Evolutionary conservation across 2,329 filamentous ascomycete genomes (phyloP).

Genomic region (Trichophyton equinum): DNA sequence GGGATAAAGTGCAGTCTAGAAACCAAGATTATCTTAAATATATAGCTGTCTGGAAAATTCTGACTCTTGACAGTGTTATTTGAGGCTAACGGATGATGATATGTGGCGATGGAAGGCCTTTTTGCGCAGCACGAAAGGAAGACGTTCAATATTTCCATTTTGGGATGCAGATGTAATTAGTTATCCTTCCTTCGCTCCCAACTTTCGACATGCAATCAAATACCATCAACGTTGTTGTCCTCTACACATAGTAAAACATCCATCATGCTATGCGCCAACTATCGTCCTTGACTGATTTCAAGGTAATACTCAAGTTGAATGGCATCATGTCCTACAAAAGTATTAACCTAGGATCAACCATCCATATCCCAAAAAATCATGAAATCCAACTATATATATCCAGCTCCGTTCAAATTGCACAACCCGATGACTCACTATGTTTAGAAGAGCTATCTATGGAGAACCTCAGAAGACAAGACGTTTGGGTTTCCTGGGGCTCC

Average conservation of each 20-base stretch:
- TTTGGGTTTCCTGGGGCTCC: conserved; percentile 21
- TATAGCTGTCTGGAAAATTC: too few species aligned
- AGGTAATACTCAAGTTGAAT: neutral
- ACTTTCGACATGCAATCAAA: neutral
- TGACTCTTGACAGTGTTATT: too few species aligned
- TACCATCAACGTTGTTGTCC: neutral
- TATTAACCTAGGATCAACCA: conserved; percentile 8
- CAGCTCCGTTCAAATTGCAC: conserved; percentile 14
- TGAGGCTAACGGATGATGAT: too few species aligned
- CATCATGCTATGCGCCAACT: too few species aligned
- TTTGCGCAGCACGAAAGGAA: neutral
- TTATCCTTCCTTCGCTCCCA: neutral
- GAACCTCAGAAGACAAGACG: conserved; percentile 5
- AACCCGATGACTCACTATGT: neutral
- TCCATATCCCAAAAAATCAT: conserved; percentile 11
- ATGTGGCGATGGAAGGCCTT: neutral
- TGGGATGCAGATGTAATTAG: neutral
- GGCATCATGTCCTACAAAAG: conserved; percentile 1
- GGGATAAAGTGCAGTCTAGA: too few species aligned
- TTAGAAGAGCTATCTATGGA: conserved; percentile 5
- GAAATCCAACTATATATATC: conserved; percentile 14
- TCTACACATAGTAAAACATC: neutral
- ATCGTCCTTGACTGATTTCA: neutral
- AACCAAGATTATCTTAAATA: too few species aligned
- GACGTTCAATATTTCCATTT: neutral